Conservation (phyloP, 140 eudicot genomes). For the Senecio squalidus region DNA sequence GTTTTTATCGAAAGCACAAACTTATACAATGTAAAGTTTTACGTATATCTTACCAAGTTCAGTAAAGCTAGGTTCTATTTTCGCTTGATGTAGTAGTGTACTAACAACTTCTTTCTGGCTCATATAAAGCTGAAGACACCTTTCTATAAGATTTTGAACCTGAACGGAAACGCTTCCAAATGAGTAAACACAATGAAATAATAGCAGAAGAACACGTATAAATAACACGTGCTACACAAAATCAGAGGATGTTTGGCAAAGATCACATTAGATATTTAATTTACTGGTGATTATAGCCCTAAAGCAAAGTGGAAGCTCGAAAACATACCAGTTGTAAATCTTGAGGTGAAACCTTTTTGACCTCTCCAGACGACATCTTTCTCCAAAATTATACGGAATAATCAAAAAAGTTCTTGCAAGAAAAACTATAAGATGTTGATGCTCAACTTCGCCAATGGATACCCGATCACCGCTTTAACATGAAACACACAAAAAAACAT, state of each 20-base stretch:
- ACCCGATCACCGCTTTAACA: too few species aligned
- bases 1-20: background rate
- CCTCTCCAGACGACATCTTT: conserved; percentile 58
- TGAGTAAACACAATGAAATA: background rate
- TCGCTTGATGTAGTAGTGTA: conserved; percentile 65
- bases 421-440: conserved; percentile 1
- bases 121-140: conserved; percentile 94
- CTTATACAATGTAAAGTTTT: background rate
- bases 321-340: conserved; percentile 69
- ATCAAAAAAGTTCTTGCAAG: background rate
- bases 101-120: conserved; percentile 70
- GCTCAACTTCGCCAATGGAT: too few species aligned
- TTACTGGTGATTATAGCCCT: background rate
- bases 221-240: background rate
- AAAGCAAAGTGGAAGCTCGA: conserved; percentile 5
- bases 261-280: background rate
- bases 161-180: conserved; percentile 20
- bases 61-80: conserved; percentile 71
- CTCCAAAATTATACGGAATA: background rate
- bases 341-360: conserved; percentile 56
- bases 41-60: conserved; percentile 59
- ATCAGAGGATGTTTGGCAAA: background rate
- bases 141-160: conserved; percentile 89
- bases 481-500: too few species aligned
- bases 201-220: background rate